These are phyloP conservation scores for Suillus weaverae DNA, from an alignment of 768 basidiomycete species.

Conservation along the genomic window DNA sequence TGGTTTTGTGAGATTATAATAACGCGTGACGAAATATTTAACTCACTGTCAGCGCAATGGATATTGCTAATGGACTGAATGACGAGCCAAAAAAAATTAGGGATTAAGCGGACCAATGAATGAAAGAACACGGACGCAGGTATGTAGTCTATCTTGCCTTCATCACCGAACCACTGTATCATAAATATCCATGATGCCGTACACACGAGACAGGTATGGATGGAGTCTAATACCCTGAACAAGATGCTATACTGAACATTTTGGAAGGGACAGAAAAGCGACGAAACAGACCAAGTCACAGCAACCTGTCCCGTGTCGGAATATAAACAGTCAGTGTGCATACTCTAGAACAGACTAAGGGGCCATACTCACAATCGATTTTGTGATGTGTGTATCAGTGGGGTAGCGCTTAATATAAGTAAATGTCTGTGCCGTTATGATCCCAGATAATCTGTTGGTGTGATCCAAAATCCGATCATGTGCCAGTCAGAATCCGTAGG, in stretches of 20 bases:
- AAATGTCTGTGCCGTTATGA: slow-evolving; percentile 27
- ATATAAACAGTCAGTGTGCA: neutral
- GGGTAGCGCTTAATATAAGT: slow-evolving; percentile 32
- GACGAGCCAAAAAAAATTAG: neutral
- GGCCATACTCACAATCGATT: slow-evolving; percentile 22
- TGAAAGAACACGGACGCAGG: slow-evolving; percentile 36
- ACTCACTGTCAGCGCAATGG: slow-evolving; percentile 32
- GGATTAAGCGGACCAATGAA: neutral
- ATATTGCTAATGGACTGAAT: slow-evolving; percentile 19
- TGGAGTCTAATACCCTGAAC: slow-evolving; percentile 36
- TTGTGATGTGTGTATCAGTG: slow-evolving; percentile 18
- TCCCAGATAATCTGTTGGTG: slow-evolving; percentile 25
- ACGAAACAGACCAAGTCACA: slow-evolving; percentile 22
- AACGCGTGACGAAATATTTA: neutral
- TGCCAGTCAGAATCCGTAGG: neutral
- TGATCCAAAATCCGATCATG: neutral
- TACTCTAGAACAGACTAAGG: neutral
- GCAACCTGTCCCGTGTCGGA: slow-evolving; percentile 19
- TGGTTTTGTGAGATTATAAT: slow-evolving; percentile 25
- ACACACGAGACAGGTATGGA: slow-evolving; percentile 42
- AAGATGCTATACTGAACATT: neutral
- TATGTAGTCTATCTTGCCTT: slow-evolving; percentile 39
- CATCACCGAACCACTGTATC: slow-evolving; percentile 43
- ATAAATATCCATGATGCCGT: slow-evolving; percentile 44
- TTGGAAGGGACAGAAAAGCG: neutral